Evolutionary conservation across 495 filamentous ascomycete genomes (phyloP).

Genomic region (Neurospora cerealis): DNA sequence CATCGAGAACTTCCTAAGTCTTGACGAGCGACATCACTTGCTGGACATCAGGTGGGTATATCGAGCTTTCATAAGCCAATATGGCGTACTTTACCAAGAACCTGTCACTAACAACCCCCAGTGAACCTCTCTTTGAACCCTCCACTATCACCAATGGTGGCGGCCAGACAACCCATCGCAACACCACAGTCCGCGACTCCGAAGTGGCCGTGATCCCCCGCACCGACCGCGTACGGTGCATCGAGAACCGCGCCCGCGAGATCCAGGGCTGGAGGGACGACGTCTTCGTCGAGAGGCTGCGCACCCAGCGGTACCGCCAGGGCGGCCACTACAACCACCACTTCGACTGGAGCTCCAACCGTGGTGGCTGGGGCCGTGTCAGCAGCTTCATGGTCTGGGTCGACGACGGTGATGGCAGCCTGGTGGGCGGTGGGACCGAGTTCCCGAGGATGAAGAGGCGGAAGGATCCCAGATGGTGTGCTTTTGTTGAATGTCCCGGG

Average conservation of each 20-base stretch:
- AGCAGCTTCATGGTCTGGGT: conserved; percentile 41
- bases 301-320: conserved; percentile 31
- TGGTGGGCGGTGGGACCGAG: conserved; percentile 36
- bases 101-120: conserved; percentile 1
- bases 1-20: conserved; percentile 32
- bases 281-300: conserved; percentile 34
- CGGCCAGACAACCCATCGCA: conserved; percentile 20
- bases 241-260: conserved; percentile 30
- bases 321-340: conserved; percentile 35
- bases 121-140: conserved; percentile 31
- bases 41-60: conserved; percentile 31
- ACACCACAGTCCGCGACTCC: conserved; percentile 32
- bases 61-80: neutral
- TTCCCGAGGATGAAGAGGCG: conserved; percentile 26
- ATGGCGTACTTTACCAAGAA: neutral
- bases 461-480: conserved; percentile 29
- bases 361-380: conserved; percentile 35
- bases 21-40: conserved; percentile 27
- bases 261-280: conserved; percentile 38
- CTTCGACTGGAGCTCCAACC: conserved; percentile 35
- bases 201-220: conserved; percentile 38
- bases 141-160: conserved; percentile 35
- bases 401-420: conserved; percentile 14
- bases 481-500: conserved; percentile 30
- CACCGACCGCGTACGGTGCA: conserved; percentile 29